Base-by-base conservation (phyloP, 2,329 filamentous ascomycete genomes). In the Aspergillus sp. region DNA sequence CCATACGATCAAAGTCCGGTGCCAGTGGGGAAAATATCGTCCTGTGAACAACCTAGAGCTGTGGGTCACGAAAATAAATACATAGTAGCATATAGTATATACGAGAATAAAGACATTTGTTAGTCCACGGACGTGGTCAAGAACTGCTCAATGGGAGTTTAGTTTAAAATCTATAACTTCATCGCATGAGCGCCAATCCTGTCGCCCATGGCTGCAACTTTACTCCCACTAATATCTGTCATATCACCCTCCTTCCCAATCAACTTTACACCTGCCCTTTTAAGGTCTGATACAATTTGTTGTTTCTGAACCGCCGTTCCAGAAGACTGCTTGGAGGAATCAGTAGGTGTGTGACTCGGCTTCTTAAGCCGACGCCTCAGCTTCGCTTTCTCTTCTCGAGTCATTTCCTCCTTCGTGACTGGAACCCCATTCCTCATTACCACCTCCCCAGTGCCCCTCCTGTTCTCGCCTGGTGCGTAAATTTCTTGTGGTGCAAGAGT, bases 401-500 rank as follows among this genome's bases (percentile, higher is more conserved):
- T 88, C 87, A 98, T 89, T 77, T 99, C 95, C 68, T 95, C 89
- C 66, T 87, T 86, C 7, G 90, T 87, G 44, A 96, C 77, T 1
- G 91, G 89, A 66, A 90, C 79, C 23, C 92, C 93, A 67, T 83
- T 87, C 82, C 90, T 93, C 56, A 87, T 82, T 35, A 93, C 84
- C 39, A 96, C 81, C 73, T 96, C 92, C 52, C 87, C 87, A 66
- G 83, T 83, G 46, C 79, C 79, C 14, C 77, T 73, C 4, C 80
- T 86, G 61, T 85, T 83, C 67, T 89, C 87, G 60, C 87, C 87
- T n/a, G 91, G 87, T 67, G 86, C 87, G 80, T 98, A 99, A 25
- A 99, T 83, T 75, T 99, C 95, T 71, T 98, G 95, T 3, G 95
- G 95, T 46, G 95, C 95, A 59, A 99, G 84, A 80, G 89, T 89